phyloP scores from a whole-genome alignment of 176 grass and related monocot genomes.

The Oryza meridionalis region DNA sequence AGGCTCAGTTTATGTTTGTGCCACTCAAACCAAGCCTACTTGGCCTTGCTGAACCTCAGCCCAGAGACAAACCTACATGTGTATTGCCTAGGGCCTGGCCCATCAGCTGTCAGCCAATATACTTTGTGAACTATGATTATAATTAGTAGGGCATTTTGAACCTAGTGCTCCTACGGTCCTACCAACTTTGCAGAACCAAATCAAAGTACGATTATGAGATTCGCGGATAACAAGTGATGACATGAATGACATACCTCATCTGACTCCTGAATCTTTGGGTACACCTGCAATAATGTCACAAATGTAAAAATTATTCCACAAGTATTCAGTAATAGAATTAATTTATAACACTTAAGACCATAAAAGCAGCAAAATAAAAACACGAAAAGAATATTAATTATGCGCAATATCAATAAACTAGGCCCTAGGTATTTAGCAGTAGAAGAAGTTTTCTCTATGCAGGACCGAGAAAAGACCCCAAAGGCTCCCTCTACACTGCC shows the following conservation, averaged over 20 bases:
- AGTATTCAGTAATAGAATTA: conserved; percentile 11
- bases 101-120: background rate
- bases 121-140: background rate
- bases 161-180: background rate
- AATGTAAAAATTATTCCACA: conserved; percentile 2
- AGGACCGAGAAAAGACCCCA: no score
- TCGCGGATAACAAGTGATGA: conserved; percentile 4
- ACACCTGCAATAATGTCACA: conserved; percentile 62
- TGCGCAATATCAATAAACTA: background rate
- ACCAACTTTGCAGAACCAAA: conserved; percentile 21
- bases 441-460: no score
- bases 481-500: no score
- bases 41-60: background rate
- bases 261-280: conserved; percentile 83
- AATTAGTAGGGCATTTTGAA: background rate
- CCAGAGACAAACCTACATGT: background rate
- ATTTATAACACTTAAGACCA: conserved; percentile 3
- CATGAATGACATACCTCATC: conserved; percentile 64
- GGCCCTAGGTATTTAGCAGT: no score
- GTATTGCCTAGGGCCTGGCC: background rate
- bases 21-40: background rate
- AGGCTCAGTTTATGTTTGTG: background rate
- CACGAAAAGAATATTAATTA: background rate
- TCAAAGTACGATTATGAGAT: background rate
- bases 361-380: conserved; percentile 9